These are phyloP conservation scores for Croton setiger DNA, from an alignment of 441 rosid species.

Conservation along the genomic window DNA sequence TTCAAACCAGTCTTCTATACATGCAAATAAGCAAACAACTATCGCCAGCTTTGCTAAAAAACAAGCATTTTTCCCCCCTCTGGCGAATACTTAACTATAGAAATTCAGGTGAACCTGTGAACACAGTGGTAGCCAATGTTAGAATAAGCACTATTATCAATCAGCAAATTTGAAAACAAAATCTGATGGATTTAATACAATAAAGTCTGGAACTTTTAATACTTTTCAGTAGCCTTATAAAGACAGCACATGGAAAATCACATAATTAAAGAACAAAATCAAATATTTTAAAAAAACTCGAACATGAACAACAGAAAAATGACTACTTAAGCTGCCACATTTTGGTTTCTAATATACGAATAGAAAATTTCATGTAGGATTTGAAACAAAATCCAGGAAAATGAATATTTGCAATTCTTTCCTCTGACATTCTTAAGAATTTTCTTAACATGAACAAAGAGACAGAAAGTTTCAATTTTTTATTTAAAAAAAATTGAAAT, in stretches of 20 bases:
- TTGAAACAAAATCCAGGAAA: background rate
- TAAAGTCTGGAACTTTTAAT: background rate
- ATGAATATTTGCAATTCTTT: background rate
- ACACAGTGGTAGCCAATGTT: constrained; percentile 9
- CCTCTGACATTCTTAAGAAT: background rate
- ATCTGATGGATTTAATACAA: background rate
- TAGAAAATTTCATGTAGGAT: background rate
- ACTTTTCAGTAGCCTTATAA: background rate
- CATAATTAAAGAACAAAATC: background rate
- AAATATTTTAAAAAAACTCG: background rate
- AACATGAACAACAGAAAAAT: background rate
- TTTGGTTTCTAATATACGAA: background rate
- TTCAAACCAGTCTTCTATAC: constrained; percentile 17
- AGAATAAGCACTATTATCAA: background rate
- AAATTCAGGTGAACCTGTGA: constrained; percentile 42
- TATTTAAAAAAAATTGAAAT: background rate
- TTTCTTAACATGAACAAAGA: background rate
- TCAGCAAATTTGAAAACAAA: background rate
- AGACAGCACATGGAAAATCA: background rate
- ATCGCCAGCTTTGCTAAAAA: constrained; percentile 18
- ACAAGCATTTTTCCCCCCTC: constrained; percentile 29
- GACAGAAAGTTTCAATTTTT: background rate
- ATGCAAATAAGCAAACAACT: constrained; percentile 17
- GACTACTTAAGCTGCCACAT: background rate
- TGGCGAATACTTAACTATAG: constrained; percentile 20